These are phyloP conservation scores for Deinandra increscens DNA, from an alignment of 129 eudicot species.

Conservation along the genomic window DNA sequence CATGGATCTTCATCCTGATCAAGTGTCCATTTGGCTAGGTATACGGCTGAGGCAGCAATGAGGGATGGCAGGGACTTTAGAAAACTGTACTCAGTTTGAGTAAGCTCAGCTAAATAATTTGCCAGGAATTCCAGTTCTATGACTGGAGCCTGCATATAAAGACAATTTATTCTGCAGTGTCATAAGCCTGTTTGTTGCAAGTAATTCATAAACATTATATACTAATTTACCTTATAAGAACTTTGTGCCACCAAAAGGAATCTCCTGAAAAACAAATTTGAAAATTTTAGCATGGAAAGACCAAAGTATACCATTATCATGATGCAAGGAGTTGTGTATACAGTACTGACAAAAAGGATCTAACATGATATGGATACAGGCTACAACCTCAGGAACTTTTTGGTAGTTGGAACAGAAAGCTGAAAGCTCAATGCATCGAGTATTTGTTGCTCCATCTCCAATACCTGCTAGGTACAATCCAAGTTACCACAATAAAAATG, in stretches of 20 bases:
- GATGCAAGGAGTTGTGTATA: not conserved
- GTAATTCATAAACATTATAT: not conserved
- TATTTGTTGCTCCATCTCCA: slow-evolving; percentile 77
- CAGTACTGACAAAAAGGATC: not conserved
- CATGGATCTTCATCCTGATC: slow-evolving; percentile 85
- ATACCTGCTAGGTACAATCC: slow-evolving; percentile 51
- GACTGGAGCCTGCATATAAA: slow-evolving; percentile 36
- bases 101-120: slow-evolving; percentile 32
- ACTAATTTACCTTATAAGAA: slow-evolving; percentile 49
- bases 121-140: slow-evolving; percentile 34
- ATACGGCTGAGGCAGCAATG: slow-evolving; percentile 84
- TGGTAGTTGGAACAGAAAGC: slow-evolving; percentile 69
- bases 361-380: slow-evolving; percentile 1
- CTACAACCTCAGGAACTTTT: slow-evolving; percentile 75
- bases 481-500: slow-evolving; percentile 5
- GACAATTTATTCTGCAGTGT: slow-evolving; percentile 5
- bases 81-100: slow-evolving; percentile 48
- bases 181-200: slow-evolving; percentile 7
- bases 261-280: slow-evolving; percentile 55
- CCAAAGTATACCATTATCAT: too few species aligned
- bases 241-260: slow-evolving; percentile 83
- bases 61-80: slow-evolving; percentile 82
- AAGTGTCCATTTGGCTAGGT: slow-evolving; percentile 92
- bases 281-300: not conserved
- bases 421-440: slow-evolving; percentile 63